phyloP scores from a whole-genome alignment of 2,329 filamentous ascomycete genomes.

The Thermoascus crustaceus region DNA sequence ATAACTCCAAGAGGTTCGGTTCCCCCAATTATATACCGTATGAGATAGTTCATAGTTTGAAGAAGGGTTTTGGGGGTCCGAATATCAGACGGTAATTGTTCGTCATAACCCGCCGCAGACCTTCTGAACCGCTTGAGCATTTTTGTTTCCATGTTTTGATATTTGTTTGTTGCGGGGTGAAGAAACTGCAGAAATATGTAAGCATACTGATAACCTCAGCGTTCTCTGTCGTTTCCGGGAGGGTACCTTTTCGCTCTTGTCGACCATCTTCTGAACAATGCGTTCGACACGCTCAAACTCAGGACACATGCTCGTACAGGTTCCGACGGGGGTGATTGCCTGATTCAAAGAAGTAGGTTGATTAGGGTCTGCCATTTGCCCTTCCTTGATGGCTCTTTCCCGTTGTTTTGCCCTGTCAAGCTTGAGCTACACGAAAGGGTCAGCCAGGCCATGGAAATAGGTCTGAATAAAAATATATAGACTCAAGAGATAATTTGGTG shows the following conservation, averaged over 20 bases:
- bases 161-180: slow-evolving; percentile 25
- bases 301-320: slow-evolving; percentile 57
- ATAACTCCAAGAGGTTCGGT: slow-evolving; percentile 43
- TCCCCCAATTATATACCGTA: slow-evolving; percentile 45
- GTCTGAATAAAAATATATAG: slow-evolving; percentile 2
- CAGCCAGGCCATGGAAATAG: slow-evolving; percentile 24
- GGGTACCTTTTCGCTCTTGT: slow-evolving; percentile 50
- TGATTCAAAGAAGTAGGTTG: slow-evolving; percentile 52
- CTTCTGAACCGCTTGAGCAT: slow-evolving; percentile 60
- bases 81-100: slow-evolving; percentile 56
- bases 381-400: slow-evolving; percentile 43
- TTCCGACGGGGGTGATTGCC: slow-evolving; percentile 54
- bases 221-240: background rate
- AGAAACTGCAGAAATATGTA: slow-evolving; percentile 21
- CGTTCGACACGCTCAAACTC: slow-evolving; percentile 55
- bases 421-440: slow-evolving; percentile 35
- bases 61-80: slow-evolving; percentile 46
- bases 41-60: slow-evolving; percentile 40
- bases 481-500: background rate
- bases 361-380: slow-evolving; percentile 51
- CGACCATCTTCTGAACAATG: slow-evolving; percentile 54
- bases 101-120: slow-evolving; percentile 55
- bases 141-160: slow-evolving; percentile 29
- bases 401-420: slow-evolving; percentile 43
- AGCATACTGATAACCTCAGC: background rate